These are phyloP conservation scores for Epithemia pelagica DNA, from an alignment of 108 stramenopile genomes.

Conservation along the genomic window DNA sequence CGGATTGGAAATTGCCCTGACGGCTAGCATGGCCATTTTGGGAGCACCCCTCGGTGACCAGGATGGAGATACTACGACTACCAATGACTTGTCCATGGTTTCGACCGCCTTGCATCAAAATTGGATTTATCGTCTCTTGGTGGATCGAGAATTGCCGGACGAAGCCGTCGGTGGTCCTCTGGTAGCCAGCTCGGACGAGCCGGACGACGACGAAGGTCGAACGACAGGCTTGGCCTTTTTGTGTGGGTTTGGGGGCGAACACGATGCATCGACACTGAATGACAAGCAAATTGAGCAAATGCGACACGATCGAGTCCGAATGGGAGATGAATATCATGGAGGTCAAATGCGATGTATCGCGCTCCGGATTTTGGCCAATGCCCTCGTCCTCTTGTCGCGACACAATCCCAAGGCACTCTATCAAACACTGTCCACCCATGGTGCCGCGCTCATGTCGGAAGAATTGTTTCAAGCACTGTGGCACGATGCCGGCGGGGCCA, in stretches of 20 bases:
- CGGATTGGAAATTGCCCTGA: constrained; percentile 19
- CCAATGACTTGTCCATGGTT: background rate
- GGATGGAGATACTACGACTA: background rate
- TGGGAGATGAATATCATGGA: constrained; percentile 27
- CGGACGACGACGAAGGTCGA: background rate
- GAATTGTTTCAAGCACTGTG: constrained; percentile 21
- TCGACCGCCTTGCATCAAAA: background rate
- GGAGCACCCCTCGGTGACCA: constrained; percentile 4
- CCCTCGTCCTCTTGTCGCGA: constrained; percentile 17
- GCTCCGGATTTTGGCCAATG: constrained; percentile 36
- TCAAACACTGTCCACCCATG: constrained; percentile 4
- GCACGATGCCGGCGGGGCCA: constrained; percentile 31
- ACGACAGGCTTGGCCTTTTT: background rate
- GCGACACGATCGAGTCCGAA: background rate
- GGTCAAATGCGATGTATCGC: constrained; percentile 28
- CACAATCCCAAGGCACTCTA: constrained; percentile 11
- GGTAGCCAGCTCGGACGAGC: background rate
- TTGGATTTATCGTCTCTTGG: constrained; percentile 10
- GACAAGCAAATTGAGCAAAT: background rate
- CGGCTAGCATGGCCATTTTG: constrained; percentile 18
- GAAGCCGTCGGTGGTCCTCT: background rate
- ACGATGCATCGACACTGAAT: background rate
- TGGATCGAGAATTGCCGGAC: constrained; percentile 9
- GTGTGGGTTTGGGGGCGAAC: background rate
- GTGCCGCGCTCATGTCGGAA: constrained; percentile 3